Percentiles rank a stretch among this genome's conserved stretches.
phyloP scores from a whole-genome alignment of 2,329 filamentous ascomycete species.

The Scedosporium boydii region DNA sequence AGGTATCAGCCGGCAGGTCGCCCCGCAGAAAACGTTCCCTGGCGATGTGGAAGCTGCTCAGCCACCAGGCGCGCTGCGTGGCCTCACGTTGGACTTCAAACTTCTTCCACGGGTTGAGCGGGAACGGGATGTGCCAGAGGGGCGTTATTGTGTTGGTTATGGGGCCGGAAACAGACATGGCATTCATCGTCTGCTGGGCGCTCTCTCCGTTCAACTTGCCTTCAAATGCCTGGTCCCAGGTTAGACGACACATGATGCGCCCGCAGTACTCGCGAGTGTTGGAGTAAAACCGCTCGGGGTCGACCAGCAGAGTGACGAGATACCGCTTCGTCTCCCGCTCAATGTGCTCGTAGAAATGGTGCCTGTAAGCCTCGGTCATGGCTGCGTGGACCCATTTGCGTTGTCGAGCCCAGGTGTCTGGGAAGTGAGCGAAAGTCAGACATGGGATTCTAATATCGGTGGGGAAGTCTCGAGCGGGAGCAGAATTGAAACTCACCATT shows the following conservation, averaged over 20 bases:
- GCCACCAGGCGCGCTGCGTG: constrained; percentile 36
- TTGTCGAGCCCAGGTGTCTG: constrained; percentile 35
- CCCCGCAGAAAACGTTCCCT: constrained; percentile 29
- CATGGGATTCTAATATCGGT: neutral
- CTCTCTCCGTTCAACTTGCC: constrained; percentile 34
- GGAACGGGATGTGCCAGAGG: constrained; percentile 31
- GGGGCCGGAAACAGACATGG: constrained; percentile 43
- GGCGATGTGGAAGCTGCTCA: constrained; percentile 28
- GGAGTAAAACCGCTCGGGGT: constrained; percentile 33
- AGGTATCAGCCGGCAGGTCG: constrained; percentile 34
- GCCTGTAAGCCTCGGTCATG: constrained; percentile 27
- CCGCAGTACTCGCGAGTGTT: constrained; percentile 39
- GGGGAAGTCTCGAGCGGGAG: no score
- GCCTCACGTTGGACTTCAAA: constrained; percentile 33
- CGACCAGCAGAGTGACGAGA: constrained; percentile 33
- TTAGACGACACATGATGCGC: constrained; percentile 39
- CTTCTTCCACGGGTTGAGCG: constrained; percentile 36
- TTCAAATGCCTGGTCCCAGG: constrained; percentile 39
- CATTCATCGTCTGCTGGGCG: constrained; percentile 35
- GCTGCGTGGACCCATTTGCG: constrained; percentile 43
- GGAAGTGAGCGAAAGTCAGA: neutral
- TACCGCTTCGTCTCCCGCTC: constrained; percentile 35
- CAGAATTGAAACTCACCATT: constrained; percentile 25
- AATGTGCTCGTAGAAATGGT: constrained; percentile 37
- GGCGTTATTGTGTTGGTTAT: constrained; percentile 40